phyloP scores from a whole-genome alignment of 164 flowering plant species.

The Amborella trichopoda region DNA sequence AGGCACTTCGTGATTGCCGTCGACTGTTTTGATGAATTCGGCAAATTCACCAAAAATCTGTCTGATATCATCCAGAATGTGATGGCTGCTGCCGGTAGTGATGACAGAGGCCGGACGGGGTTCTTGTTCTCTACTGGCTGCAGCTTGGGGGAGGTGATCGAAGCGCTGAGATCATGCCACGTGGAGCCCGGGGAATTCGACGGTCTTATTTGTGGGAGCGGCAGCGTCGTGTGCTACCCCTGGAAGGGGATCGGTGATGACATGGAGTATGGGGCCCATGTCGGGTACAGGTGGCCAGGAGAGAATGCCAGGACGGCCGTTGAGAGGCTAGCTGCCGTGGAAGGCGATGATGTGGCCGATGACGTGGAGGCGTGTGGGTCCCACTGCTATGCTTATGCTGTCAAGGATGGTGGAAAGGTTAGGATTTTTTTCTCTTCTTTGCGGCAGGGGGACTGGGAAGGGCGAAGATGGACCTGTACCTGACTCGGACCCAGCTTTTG shows the following conservation, averaged over 20 bases:
- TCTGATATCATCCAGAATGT: conserved; percentile 24
- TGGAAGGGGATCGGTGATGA: conserved; percentile 46
- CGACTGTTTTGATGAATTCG: conserved; percentile 38
- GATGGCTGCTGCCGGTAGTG: conserved; percentile 17
- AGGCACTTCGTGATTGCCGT: conserved; percentile 44
- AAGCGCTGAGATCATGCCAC: conserved; percentile 27
- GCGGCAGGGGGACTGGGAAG: too few species aligned
- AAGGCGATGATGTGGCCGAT: conserved; percentile 27
- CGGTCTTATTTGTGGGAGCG: conserved; percentile 63
- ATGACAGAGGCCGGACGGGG: conserved; percentile 29
- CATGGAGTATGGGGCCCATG: conserved; percentile 47
- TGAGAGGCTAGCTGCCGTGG: conserved; percentile 40
- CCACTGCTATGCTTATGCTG: conserved; percentile 37
- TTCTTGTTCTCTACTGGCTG: conserved; percentile 45
- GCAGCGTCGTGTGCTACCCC: conserved; percentile 55
- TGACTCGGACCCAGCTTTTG: background rate
- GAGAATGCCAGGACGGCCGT: conserved; percentile 43
- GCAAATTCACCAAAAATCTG: conserved; percentile 19
- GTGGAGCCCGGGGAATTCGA: conserved; percentile 47
- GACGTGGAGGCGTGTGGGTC: conserved; percentile 24
- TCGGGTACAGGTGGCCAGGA: conserved; percentile 73
- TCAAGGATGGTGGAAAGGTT: conserved; percentile 65
- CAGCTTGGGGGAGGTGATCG: conserved; percentile 36
- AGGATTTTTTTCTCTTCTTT: too few species aligned
- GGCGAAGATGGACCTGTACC: too few species aligned